Evolutionary conservation across 169 alveolate genomes (phyloP).

Genomic region (Plasmodium knowlesi): DNA sequence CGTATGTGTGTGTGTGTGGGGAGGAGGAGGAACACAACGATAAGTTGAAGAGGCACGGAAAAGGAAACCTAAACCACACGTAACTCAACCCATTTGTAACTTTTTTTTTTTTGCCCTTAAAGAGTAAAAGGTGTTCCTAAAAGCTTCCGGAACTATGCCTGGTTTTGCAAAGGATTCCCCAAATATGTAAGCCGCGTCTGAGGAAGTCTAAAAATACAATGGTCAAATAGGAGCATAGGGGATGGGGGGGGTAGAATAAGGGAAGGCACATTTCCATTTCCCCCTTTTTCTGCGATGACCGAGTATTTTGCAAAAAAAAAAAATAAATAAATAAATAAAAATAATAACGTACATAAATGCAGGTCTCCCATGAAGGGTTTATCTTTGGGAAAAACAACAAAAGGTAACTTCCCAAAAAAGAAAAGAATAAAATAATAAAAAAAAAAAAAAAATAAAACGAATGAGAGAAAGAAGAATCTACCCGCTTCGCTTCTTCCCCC

Average conservation of each 20-base stretch:
- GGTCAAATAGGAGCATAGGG: neutral
- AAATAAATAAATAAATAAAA: neutral
- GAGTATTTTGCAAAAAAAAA: neutral
- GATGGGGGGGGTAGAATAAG: too few relatives aligned
- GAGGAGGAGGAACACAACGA: neutral
- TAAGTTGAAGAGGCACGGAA: neutral
- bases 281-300: neutral
- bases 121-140: constrained; percentile 65
- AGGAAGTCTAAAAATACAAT: neutral
- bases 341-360: neutral
- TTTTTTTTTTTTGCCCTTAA: neutral
- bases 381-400: constrained; percentile 71
- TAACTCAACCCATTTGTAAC: neutral
- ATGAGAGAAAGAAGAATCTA: neutral
- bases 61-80: neutral
- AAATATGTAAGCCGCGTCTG: constrained; percentile 48
- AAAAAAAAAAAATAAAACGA: neutral
- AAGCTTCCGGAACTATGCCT: constrained; percentile 67
- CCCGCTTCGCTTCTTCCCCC: neutral
- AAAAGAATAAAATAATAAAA: neutral
- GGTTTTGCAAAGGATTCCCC: constrained; percentile 75
- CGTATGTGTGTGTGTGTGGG: too few relatives aligned
- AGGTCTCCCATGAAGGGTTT: constrained; percentile 76
- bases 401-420: constrained; percentile 28
- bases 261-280: neutral